phyloP scores from a whole-genome alignment of 768 basidiomycete genomes.

The Fomitopsis serialis region DNA sequence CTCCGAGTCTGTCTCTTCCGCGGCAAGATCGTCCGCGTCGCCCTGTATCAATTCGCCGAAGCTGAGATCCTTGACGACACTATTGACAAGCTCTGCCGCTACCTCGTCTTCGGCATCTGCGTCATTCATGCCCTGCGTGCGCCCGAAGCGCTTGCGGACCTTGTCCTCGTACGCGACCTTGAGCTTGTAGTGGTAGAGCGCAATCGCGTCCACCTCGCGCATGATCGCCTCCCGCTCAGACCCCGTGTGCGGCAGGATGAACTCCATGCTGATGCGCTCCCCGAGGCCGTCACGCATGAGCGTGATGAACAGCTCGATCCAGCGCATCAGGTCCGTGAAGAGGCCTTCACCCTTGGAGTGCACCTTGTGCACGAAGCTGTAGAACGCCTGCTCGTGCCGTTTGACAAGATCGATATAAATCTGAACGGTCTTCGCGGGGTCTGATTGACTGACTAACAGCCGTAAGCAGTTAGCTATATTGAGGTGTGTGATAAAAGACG shows the following conservation, averaged over 20 bases:
- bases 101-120: slow-evolving; percentile 79
- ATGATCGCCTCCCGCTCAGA: slow-evolving; percentile 73
- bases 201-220: slow-evolving; percentile 82
- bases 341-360: slow-evolving; percentile 94
- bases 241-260: slow-evolving; percentile 79
- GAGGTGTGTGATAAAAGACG: no score
- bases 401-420: slow-evolving; percentile 90
- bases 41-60: slow-evolving; percentile 76
- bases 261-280: slow-evolving; percentile 71
- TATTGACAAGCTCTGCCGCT: slow-evolving; percentile 72
- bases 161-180: slow-evolving; percentile 93
- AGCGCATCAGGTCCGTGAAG: slow-evolving; percentile 91
- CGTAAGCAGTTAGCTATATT: neutral
- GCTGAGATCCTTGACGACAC: slow-evolving; percentile 75
- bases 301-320: slow-evolving; percentile 94
- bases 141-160: slow-evolving; percentile 79
- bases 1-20: slow-evolving; percentile 45
- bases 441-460: slow-evolving; percentile 66
- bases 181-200: slow-evolving; percentile 89
- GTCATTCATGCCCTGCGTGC: slow-evolving; percentile 42
- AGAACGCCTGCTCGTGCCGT: slow-evolving; percentile 94
- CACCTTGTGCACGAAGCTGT: slow-evolving; percentile 96
- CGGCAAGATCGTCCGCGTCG: slow-evolving; percentile 77
- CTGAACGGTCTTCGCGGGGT: slow-evolving; percentile 84
- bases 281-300: slow-evolving; percentile 88